phyloP scores from a whole-genome alignment of 2,329 filamentous ascomycete species.

The Phialophora chinensis region DNA sequence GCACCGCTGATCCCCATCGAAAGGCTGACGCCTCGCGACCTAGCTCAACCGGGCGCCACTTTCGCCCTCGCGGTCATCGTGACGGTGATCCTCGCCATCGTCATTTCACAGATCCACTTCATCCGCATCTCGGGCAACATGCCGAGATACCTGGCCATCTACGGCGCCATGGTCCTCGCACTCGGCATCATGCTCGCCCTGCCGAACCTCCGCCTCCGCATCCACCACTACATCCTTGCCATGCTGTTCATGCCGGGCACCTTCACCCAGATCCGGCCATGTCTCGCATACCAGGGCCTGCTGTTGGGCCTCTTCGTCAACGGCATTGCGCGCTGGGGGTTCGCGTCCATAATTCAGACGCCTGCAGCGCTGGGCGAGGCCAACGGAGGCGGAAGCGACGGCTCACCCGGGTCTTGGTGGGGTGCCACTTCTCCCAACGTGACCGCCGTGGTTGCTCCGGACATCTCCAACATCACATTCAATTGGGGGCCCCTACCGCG shows the following conservation, averaged over 20 bases:
- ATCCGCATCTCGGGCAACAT: conserved; percentile 86
- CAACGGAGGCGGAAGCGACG: conserved; percentile 49
- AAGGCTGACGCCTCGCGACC: conserved; percentile 87
- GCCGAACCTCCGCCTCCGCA: conserved; percentile 79
- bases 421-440: conserved; percentile 59
- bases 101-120: conserved; percentile 78
- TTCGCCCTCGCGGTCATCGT: conserved; percentile 81
- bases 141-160: conserved; percentile 76
- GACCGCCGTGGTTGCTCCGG: conserved; percentile 46
- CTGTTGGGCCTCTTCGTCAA: conserved; percentile 92
- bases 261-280: conserved; percentile 82
- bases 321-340: conserved; percentile 92
- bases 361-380: conserved; percentile 67
- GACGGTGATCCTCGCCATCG: conserved; percentile 69
- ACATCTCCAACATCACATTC: conserved; percentile 52
- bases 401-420: conserved; percentile 50
- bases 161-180: conserved; percentile 69
- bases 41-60: conserved; percentile 88
- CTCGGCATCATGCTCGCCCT: conserved; percentile 74
- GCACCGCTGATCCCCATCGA: conserved; percentile 86
- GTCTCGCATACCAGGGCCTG: conserved; percentile 85
- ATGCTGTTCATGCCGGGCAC: conserved; percentile 88
- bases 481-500: conserved; percentile 47
- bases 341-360: conserved; percentile 86
- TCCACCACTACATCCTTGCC: conserved; percentile 93